Percentiles rank a stretch among this genome's conserved stretches.
Evolutionary conservation across 495 filamentous ascomycete species (phyloP).

Genomic region (Penicillium odoratum): DNA sequence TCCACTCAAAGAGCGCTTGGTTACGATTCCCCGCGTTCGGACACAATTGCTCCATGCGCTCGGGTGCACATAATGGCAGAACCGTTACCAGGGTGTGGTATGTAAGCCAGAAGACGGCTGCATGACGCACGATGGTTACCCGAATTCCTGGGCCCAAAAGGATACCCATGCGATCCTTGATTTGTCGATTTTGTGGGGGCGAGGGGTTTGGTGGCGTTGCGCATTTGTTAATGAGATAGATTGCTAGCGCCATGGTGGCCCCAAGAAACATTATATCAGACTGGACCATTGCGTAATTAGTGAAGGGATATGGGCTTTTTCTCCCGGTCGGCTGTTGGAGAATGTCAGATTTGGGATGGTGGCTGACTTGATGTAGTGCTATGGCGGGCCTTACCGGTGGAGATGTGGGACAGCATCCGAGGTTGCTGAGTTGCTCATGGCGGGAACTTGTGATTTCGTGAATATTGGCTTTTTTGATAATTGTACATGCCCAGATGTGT

Average conservation of each 20-base stretch:
- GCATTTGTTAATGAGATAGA: slow-evolving; percentile 18
- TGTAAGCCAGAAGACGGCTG: neutral
- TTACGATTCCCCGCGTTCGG: neutral
- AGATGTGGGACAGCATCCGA: neutral
- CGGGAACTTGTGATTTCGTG: neutral
- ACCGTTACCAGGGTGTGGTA: neutral
- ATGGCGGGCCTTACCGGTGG: neutral
- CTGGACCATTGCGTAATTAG: neutral
- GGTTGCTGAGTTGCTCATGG: neutral
- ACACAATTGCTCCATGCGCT: neutral
- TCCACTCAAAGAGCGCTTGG: neutral
- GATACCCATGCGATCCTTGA: slow-evolving; percentile 19
- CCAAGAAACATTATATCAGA: slow-evolving; percentile 1
- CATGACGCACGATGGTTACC: neutral
- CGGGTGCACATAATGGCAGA: neutral
- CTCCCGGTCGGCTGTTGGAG: neutral
- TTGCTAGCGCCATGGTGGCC: slow-evolving; percentile 14
- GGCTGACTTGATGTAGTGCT: neutral
- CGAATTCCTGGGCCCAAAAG: slow-evolving; percentile 2
- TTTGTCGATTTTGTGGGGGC: slow-evolving; percentile 13
- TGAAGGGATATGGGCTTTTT: neutral
- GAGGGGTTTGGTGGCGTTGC: slow-evolving; percentile 22
- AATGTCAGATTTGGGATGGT: neutral
- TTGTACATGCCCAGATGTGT: too few relatives aligned
- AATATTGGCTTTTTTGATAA: neutral